A percentile compares a stretch with the other conserved stretches of the same genome.
Conservation (phyloP, 1,284 basidiomycete genomes). For the Melampsora larici-populina region DNA sequence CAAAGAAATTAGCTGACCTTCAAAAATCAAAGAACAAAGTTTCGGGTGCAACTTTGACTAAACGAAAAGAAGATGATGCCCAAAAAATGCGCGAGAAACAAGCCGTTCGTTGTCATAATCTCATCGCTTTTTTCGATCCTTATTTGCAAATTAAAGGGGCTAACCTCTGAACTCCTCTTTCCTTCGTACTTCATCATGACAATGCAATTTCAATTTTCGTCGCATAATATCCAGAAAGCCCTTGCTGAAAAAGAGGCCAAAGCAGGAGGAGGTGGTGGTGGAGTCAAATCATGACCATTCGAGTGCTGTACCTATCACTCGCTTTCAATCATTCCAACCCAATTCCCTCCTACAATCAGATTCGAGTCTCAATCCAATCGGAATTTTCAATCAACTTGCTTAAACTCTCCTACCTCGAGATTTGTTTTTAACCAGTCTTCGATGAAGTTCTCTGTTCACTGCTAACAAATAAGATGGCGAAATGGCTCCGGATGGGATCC, state of each 20-base stretch:
- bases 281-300: not conserved
- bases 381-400: too few species aligned
- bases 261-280: not conserved
- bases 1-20: slow-evolving; percentile 51
- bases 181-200: not conserved
- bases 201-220: not conserved
- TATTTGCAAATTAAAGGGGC: not conserved
- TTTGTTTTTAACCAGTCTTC: too few species aligned
- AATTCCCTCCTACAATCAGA: too few species aligned
- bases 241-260: slow-evolving; percentile 1
- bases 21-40: slow-evolving; percentile 50
- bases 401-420: too few species aligned
- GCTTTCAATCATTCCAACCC: too few species aligned
- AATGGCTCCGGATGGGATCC: too few species aligned
- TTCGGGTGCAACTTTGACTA: slow-evolving; percentile 48
- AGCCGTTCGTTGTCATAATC: slow-evolving; percentile 48
- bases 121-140: not conserved
- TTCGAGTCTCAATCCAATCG: too few species aligned
- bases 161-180: too few species aligned
- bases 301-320: not conserved
- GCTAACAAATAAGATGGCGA: too few species aligned
- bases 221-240: not conserved
- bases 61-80: slow-evolving; percentile 50
- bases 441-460: too few species aligned
- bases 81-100: slow-evolving; percentile 50